Percentiles rank a stretch among this genome's conserved stretches.
These are phyloP conservation scores for Aspergillus baeticus DNA, from an alignment of 495 filamentous ascomycete species.

Conservation along the genomic window DNA sequence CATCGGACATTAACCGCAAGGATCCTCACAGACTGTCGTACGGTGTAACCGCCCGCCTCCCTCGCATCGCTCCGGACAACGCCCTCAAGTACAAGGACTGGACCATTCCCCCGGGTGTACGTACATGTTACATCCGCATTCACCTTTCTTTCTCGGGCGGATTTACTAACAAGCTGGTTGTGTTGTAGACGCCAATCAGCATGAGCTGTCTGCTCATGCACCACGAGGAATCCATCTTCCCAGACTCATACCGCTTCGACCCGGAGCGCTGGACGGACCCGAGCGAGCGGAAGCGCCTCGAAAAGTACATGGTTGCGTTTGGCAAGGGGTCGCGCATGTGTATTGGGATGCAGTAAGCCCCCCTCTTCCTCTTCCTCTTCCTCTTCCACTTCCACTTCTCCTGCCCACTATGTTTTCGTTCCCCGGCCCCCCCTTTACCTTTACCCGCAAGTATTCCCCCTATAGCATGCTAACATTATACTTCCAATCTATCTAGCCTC, in stretches of 20 bases:
- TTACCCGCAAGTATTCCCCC: too few species aligned
- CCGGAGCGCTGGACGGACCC: slow-evolving; percentile 45
- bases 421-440: too few species aligned
- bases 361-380: neutral
- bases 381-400: too few species aligned
- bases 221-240: slow-evolving; percentile 39
- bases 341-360: slow-evolving; percentile 46
- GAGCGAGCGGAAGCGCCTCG: slow-evolving; percentile 31
- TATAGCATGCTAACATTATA: slow-evolving; percentile 5
- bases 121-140: neutral
- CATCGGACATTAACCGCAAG: neutral
- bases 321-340: slow-evolving; percentile 47
- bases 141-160: neutral
- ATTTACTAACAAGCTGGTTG: neutral
- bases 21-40: slow-evolving; percentile 22
- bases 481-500: slow-evolving; percentile 22
- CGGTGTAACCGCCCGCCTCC: slow-evolving; percentile 35
- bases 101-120: slow-evolving; percentile 27
- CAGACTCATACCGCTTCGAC: slow-evolving; percentile 35
- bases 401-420: too few species aligned
- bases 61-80: slow-evolving; percentile 37
- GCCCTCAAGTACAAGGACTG: slow-evolving; percentile 20
- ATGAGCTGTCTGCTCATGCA: slow-evolving; percentile 44
- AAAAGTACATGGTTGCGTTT: slow-evolving; percentile 49
- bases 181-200: slow-evolving; percentile 35